Evolutionary conservation across 2,329 filamentous ascomycete species (phyloP), one percentile per base, ranked within the genome.

Genomic region (Cytospora leucostoma): DNA sequence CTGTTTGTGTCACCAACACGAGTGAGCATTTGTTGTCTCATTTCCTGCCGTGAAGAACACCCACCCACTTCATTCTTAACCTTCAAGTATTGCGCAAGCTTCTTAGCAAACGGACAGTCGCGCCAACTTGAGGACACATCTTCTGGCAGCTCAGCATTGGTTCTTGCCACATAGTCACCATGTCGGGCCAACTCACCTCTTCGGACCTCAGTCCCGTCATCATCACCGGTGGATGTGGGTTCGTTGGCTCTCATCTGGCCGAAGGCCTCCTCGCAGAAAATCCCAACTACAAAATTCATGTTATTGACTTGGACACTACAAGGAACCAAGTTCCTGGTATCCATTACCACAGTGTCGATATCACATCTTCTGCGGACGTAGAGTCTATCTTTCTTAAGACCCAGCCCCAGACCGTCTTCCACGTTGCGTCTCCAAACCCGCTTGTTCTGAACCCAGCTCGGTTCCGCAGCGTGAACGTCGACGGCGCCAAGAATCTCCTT

Each of bases 401-500:
- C 49, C 65, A 65, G 50, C 67, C 67, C 7, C 59, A 50, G 37
- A 65, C 61, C 15, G 56, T 68, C 35, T 67, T 67, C 53, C 65
- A 68, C 55, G 56, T 64, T 21, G 67, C 67, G 12, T 67, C 58
- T 47, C 67, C 67, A 34, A 63, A 66, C 53, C 63, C 67, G 7
- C 52, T 61, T 19, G 32, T 62, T 15, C 34, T 61, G 12, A 61
- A 68, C 35, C 49, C 61, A 33, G 55, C 65, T 17, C 50, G 65
- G 19, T 69, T 68, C 59, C 57, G 59, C 34, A 65, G 50, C 21
- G 67, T 69, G 12, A 69, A 67, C 40, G 65, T 69, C 10, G 32
- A 58, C 56, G 68, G 68, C n/a, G 49, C 68, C 12, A 65, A 50
- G 27, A 68, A 68, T 56, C 64, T 68, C 12, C 55, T 68, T 17